phyloP scores from a whole-genome alignment of 208 protist genomes.

The Strigomonas culicis region DNA sequence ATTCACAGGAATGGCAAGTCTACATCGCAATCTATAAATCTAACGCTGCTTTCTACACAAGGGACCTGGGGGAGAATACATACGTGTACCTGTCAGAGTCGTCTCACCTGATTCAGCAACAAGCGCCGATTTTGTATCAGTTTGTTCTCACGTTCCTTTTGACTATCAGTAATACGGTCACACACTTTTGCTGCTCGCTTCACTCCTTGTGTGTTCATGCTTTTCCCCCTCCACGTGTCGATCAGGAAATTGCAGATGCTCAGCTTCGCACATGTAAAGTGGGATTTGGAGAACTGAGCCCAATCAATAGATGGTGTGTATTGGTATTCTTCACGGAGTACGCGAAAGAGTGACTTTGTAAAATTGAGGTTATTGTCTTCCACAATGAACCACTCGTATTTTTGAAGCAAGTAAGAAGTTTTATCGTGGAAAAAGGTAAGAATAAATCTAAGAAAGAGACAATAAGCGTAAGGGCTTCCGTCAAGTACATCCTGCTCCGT shows the following conservation, averaged over 20 bases:
- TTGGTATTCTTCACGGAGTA: constrained; percentile 20
- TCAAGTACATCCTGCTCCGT: constrained; percentile 36
- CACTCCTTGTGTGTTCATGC: no score
- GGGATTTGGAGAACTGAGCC: constrained; percentile 26
- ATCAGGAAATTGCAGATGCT: constrained; percentile 35
- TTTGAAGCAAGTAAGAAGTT: constrained; percentile 25
- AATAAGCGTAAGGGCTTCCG: constrained; percentile 39
- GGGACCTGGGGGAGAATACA: no score
- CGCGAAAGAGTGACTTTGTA: constrained; percentile 19
- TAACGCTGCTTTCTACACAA: no score
- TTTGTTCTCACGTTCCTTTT: no score
- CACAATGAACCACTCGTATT: constrained; percentile 45
- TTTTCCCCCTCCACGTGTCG: neutral
- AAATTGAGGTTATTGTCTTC: constrained; percentile 29
- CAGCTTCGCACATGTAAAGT: constrained; percentile 40
- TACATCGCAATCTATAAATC: no score
- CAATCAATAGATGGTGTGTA: constrained; percentile 18
- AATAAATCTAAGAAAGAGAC: constrained; percentile 41
- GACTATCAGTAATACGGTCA: no score
- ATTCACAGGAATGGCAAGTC: no score
- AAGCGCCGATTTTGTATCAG: no score
- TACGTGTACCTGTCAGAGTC: no score
- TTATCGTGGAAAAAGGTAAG: constrained; percentile 23
- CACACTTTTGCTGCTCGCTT: neutral
- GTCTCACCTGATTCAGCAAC: no score